These are phyloP conservation scores for Calcarisporium arbuscula DNA, from an alignment of 2,329 filamentous ascomycete species.

Conservation along the genomic window DNA sequence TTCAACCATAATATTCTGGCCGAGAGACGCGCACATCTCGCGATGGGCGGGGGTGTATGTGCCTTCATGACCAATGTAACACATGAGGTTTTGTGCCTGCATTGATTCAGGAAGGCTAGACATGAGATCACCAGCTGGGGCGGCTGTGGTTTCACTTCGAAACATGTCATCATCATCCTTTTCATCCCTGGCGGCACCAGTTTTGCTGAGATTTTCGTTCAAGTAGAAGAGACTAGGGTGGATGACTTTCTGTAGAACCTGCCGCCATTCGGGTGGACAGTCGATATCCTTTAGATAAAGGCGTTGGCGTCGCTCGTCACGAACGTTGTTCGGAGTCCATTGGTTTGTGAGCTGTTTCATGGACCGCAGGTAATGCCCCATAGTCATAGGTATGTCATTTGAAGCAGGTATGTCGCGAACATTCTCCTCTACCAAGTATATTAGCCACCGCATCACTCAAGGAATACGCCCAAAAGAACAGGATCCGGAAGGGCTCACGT, in stretches of 20 bases:
- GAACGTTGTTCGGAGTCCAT: slow-evolving; percentile 69
- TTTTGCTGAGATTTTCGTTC: slow-evolving; percentile 63
- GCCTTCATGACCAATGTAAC: slow-evolving; percentile 94
- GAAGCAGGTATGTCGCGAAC: slow-evolving; percentile 74
- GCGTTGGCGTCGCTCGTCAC: slow-evolving; percentile 72
- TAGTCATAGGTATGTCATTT: slow-evolving; percentile 73
- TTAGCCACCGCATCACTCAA: slow-evolving; percentile 13
- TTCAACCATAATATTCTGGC: slow-evolving; percentile 98
- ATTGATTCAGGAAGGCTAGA: slow-evolving; percentile 79
- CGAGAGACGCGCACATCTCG: slow-evolving; percentile 95
- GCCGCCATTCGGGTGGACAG: slow-evolving; percentile 80
- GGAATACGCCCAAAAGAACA: too few relatives aligned
- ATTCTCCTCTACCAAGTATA: slow-evolving; percentile 58
- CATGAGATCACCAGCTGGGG: slow-evolving; percentile 86
- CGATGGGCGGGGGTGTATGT: slow-evolving; percentile 93
- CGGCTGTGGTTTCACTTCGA: slow-evolving; percentile 50
- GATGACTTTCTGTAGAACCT: slow-evolving; percentile 70
- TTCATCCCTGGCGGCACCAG: too few relatives aligned
- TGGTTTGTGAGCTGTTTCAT: slow-evolving; percentile 80
- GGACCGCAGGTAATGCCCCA: slow-evolving; percentile 83
- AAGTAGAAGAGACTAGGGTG: slow-evolving; percentile 83
- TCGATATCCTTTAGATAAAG: slow-evolving; percentile 97
- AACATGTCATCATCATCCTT: slow-evolving; percentile 32
- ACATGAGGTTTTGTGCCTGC: slow-evolving; percentile 96
- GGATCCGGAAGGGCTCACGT: slow-evolving; percentile 41